Conservation (phyloP, 768 basidiomycete species). For the Lactarius pseudohatsudake region DNA sequence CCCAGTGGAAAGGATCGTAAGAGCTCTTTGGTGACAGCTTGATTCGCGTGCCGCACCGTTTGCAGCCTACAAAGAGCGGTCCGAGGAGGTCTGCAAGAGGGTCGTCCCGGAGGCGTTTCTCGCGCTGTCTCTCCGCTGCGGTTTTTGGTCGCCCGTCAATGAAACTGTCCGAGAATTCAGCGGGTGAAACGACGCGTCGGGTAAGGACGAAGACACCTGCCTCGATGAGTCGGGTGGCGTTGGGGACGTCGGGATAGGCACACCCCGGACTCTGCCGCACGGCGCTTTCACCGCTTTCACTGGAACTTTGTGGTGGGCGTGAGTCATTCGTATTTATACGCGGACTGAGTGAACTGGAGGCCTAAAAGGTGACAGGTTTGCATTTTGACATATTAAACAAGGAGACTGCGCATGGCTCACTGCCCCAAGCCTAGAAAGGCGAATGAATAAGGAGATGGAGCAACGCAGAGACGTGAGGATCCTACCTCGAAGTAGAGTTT, state of each 20-base stretch:
- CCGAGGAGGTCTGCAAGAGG: slow-evolving; percentile 30
- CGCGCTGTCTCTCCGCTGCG: slow-evolving; percentile 27
- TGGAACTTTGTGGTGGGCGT: slow-evolving; percentile 10
- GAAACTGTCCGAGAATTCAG: slow-evolving; percentile 17
- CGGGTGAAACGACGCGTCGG: background rate
- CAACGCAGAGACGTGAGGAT: slow-evolving; percentile 5
- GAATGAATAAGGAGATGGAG: slow-evolving; percentile 23
- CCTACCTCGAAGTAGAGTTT: slow-evolving; percentile 21
- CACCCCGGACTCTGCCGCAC: slow-evolving; percentile 12
- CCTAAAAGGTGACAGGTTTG: slow-evolving; percentile 7
- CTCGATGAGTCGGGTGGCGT: slow-evolving; percentile 14
- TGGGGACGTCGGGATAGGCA: slow-evolving; percentile 2
- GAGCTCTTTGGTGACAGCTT: slow-evolving; percentile 29
- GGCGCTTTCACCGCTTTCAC: slow-evolving; percentile 17
- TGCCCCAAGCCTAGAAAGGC: slow-evolving; percentile 23
- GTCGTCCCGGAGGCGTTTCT: slow-evolving; percentile 25
- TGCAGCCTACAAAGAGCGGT: slow-evolving; percentile 27
- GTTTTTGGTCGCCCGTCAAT: slow-evolving; percentile 28
- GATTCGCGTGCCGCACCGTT: slow-evolving; percentile 27
- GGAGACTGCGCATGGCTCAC: slow-evolving; percentile 19
- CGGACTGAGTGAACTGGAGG: slow-evolving; percentile 8
- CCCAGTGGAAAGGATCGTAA: slow-evolving; percentile 30
- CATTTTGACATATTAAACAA: slow-evolving; percentile 23
- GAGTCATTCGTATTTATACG: slow-evolving; percentile 13
- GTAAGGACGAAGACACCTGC: background rate